Evolutionary conservation across 2,329 filamentous ascomycete genomes (phyloP), one percentile per base, ranked within the genome.

Genomic region (Lojkania enalia): DNA sequence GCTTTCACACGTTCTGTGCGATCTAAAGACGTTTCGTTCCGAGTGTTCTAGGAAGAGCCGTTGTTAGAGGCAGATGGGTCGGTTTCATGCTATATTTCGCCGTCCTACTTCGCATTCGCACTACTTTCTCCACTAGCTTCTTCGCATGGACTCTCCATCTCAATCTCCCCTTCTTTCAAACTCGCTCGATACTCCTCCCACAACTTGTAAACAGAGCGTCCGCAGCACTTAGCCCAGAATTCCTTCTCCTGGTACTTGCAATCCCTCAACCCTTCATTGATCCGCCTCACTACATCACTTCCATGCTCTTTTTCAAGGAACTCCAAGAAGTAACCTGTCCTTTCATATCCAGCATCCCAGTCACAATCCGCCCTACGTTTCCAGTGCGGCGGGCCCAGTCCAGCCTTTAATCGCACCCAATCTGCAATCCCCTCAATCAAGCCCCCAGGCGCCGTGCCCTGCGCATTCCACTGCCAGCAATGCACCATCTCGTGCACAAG

Each of bases 401-500:
- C 80, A 38, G 85, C 85, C 52, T 82, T 83, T 49, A 97, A 73
- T 2, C 92, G 81, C 18, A 97, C 91, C 82, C 89, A 97, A 71
- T 97, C 94, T 15, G 92, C 92, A 41, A 97, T 83, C 0, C 92
- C 92, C 70, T 97, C 92, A 44, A 95, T 85, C 35, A 97, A 71
- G 0, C 94, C 94, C 0, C 85, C 85, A 2, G 73, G 69, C 32
- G 83, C 73, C 3, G 71, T 72, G 0, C 74, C 75, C 7, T 69
- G 74, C 2, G 77, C 86, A 57, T 89, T 85, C 71, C 88, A 87
- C 70, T 97, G 92, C 72, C 87, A 95, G 72, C 90, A 96, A 73
- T 97, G 94, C 12, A 97, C 92, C 50, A 96, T 85, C 71, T 97
- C 92, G 66, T 97, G 92, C 1, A 87, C 86, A 15, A 97, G 70